Base-by-base conservation (phyloP, 352 stramenopile genomes). In the Pythium myriotylum region DNA sequence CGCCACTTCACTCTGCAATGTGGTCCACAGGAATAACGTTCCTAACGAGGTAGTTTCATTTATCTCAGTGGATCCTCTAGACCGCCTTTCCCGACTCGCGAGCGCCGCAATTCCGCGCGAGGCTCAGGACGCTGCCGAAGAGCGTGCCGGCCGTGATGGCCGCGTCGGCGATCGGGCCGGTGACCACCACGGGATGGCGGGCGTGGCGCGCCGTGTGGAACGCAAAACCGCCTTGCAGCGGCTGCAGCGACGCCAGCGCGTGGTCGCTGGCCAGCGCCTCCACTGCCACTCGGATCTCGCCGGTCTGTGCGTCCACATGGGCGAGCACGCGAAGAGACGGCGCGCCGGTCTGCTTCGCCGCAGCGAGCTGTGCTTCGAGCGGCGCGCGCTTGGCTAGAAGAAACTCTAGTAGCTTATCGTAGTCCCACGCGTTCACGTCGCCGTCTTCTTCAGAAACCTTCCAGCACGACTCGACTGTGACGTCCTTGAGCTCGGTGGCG, bases 181-280 rank as follows among this genome's bases (percentile, higher is more conserved):
- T 88, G 56, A 94, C 81, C 33, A 92, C 81, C 14, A 94, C 79
- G 2, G 85, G 85, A 61, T 92, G 75, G 33, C 74, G 71, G 9
- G 82, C 74, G 72, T 94, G 85, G 29, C 85, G 81, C 45, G 68
- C 56, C 41, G 85, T 94, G 78, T 92, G 86, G 64, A 92, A 91
- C 46, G 83, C 81, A 53, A 94, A 88, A 45, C 72, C 85, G 45
- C 82, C 81, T 54, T 94, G 85, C 46, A 70, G 69, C n/a, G 76
- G 69, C 62, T 88, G 72, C 41, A 94, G 77, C 46, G 76, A 64
- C 16, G 81, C 73, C 50, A 94, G 88, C 19, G 77, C 70, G 54
- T 92, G 83, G 45, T 70, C 62, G 1, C 50, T 46, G 0, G 59
- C 29, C 24, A 91, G 51, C 9, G 70, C 62, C 55, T 87, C 71